These are phyloP conservation scores for Aspergillus neoniger DNA, from an alignment of 2,329 filamentous ascomycete species.

Conservation along the genomic window DNA sequence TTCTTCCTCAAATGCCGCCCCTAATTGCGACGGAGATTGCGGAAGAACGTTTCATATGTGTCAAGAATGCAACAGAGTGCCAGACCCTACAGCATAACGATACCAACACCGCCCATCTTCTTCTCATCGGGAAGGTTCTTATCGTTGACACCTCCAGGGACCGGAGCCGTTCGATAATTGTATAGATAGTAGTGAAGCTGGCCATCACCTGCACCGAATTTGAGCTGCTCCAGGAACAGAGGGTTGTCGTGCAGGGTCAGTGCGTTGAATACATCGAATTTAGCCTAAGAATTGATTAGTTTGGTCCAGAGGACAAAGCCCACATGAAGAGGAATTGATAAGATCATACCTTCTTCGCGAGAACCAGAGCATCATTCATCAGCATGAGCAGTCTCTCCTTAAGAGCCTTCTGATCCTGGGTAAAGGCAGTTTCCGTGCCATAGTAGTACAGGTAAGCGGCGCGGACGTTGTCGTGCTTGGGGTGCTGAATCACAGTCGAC, in stretches of 20 bases:
- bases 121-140: constrained; percentile 76
- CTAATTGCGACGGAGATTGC: constrained; percentile 2
- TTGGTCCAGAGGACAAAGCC: too few species aligned
- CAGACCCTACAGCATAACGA: constrained; percentile 70
- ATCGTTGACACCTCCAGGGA: constrained; percentile 80
- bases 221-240: constrained; percentile 88
- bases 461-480: constrained; percentile 75
- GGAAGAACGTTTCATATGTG: not conserved
- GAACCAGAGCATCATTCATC: constrained; percentile 80
- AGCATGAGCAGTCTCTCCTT: constrained; percentile 79
- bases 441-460: constrained; percentile 99
- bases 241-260: constrained; percentile 92
- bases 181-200: constrained; percentile 96
- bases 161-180: constrained; percentile 89
- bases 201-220: constrained; percentile 92
- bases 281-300: constrained; percentile 46
- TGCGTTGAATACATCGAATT: constrained; percentile 96
- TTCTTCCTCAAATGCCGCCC: not conserved
- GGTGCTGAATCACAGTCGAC: constrained; percentile 83
- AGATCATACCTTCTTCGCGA: constrained; percentile 71
- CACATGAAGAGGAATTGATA: too few species aligned
- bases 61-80: constrained; percentile 1
- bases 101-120: constrained; percentile 80
- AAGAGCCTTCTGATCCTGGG: constrained; percentile 56
- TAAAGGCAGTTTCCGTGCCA: constrained; percentile 76